Percentiles rank a stretch among this genome's conserved stretches.
Evolutionary conservation across 2,329 filamentous ascomycete species (phyloP).

Genomic region (Periconia macrospinosa): DNA sequence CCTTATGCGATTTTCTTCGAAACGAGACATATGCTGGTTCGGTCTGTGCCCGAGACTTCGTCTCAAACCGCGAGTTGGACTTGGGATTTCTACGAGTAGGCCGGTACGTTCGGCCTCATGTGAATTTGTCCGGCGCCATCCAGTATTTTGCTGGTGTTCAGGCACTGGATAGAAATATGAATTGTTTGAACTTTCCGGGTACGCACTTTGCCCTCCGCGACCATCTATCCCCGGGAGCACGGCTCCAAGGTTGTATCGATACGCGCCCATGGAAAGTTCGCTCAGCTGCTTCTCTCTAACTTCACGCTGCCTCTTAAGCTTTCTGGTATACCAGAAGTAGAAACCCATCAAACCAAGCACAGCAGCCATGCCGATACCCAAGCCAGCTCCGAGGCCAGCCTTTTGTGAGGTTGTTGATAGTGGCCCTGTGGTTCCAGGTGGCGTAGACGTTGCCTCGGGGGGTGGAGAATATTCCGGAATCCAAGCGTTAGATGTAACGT

Average conservation of each 20-base stretch:
- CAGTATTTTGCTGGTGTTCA: slow-evolving; percentile 25
- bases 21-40: slow-evolving; percentile 43
- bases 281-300: slow-evolving; percentile 58
- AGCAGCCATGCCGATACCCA: slow-evolving; percentile 48
- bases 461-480: slow-evolving; percentile 59
- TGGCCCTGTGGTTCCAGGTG: slow-evolving; percentile 28
- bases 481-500: slow-evolving; percentile 64
- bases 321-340: slow-evolving; percentile 52
- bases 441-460: slow-evolving; percentile 13
- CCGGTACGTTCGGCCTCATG: slow-evolving; percentile 50
- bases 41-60: slow-evolving; percentile 42
- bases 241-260: slow-evolving; percentile 48
- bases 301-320: slow-evolving; percentile 44
- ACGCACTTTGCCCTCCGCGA: slow-evolving; percentile 44
- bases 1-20: slow-evolving; percentile 53
- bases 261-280: slow-evolving; percentile 54
- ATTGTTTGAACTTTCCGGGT: slow-evolving; percentile 25
- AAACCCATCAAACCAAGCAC: slow-evolving; percentile 46
- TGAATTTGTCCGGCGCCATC: slow-evolving; percentile 33
- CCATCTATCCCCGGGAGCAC: slow-evolving; percentile 38
- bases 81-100: slow-evolving; percentile 51
- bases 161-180: slow-evolving; percentile 30
- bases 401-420: slow-evolving; percentile 50
- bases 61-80: slow-evolving; percentile 51
- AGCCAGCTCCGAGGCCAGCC: slow-evolving; percentile 48